Evolutionary conservation across 225 moss, liverwort and hornwort genomes (phyloP).

Genomic region (Marchantia polymorpha): DNA sequence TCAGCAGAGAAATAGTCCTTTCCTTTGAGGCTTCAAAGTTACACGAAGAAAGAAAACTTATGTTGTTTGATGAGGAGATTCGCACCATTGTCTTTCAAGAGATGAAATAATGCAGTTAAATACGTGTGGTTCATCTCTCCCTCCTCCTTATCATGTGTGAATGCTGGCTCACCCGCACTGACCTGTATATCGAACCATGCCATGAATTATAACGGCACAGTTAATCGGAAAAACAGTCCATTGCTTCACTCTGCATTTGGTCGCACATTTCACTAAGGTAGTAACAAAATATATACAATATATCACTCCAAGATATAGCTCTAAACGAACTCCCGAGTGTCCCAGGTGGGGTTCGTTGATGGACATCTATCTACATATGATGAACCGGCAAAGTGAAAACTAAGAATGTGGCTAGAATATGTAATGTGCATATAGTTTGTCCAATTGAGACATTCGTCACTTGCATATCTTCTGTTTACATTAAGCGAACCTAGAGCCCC

Average conservation of each 20-base stretch:
- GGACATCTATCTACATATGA: too few species aligned
- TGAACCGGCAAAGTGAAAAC: too few species aligned
- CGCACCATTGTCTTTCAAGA: slow-evolving; percentile 31
- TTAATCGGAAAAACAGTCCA: background rate
- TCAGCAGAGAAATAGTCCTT: background rate
- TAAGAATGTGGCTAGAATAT: too few species aligned
- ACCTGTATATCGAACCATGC: slow-evolving; percentile 6
- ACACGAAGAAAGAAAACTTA: background rate
- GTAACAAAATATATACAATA: background rate
- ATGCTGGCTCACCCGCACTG: background rate
- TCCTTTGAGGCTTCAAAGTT: background rate
- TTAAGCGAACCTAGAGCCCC: too few species aligned
- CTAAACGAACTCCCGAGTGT: too few species aligned
- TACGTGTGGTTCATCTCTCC: slow-evolving; percentile 25
- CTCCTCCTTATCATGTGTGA: background rate
- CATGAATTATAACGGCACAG: background rate
- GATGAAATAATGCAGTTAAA: slow-evolving; percentile 28
- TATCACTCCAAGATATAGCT: too few species aligned
- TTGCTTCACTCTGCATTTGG: background rate
- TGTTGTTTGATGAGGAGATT: background rate
- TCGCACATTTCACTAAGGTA: background rate
- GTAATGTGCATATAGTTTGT: too few species aligned
- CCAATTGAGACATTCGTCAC: too few species aligned
- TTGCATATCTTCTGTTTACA: too few species aligned
- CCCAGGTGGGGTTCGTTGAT: too few species aligned